Conservation (phyloP, 2,329 filamentous ascomycete genomes). For the Colletotrichum lini region DNA sequence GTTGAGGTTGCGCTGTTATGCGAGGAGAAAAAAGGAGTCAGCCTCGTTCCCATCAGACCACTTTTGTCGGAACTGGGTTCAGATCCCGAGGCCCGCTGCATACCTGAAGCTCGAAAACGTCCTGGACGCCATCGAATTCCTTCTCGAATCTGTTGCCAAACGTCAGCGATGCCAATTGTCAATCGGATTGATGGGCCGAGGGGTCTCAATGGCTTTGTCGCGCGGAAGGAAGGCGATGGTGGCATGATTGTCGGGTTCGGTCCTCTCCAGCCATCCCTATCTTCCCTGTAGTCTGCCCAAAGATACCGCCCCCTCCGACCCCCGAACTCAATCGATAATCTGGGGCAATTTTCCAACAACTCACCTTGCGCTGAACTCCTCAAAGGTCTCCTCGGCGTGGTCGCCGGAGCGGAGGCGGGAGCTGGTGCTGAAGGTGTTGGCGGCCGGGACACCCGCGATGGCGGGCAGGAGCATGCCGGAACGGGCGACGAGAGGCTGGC, state of each 20-base stretch:
- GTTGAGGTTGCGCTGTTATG: constrained; percentile 86
- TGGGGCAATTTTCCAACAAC: constrained; percentile 47
- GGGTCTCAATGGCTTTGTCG: constrained; percentile 30
- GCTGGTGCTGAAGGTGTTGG: constrained; percentile 75
- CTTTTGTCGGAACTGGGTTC: constrained; percentile 36
- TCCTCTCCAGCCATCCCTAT: constrained; percentile 33
- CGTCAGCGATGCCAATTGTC: constrained; percentile 20
- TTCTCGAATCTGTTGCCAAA: constrained; percentile 87
- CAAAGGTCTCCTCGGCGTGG: constrained; percentile 96
- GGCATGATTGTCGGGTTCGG: constrained; percentile 12
- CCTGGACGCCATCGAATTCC: constrained; percentile 97
- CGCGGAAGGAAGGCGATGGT: constrained; percentile 9
- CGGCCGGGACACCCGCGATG: constrained; percentile 60
- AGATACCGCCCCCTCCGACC: constrained; percentile 1
- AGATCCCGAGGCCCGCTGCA: constrained; percentile 47
- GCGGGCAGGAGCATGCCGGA: constrained; percentile 66
- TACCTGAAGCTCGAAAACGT: constrained; percentile 99
- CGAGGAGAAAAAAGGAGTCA: constrained; percentile 27
- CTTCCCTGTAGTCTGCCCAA: constrained; percentile 14
- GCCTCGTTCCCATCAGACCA: constrained; percentile 44
- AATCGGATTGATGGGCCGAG: constrained; percentile 7
- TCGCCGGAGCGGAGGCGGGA: constrained; percentile 66
- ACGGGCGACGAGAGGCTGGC: constrained; percentile 69
- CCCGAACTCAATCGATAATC: neutral
- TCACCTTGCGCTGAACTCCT: constrained; percentile 99